Base-by-base conservation (phyloP, 768 basidiomycete genomes). In the Rossbeevera mucosa region DNA sequence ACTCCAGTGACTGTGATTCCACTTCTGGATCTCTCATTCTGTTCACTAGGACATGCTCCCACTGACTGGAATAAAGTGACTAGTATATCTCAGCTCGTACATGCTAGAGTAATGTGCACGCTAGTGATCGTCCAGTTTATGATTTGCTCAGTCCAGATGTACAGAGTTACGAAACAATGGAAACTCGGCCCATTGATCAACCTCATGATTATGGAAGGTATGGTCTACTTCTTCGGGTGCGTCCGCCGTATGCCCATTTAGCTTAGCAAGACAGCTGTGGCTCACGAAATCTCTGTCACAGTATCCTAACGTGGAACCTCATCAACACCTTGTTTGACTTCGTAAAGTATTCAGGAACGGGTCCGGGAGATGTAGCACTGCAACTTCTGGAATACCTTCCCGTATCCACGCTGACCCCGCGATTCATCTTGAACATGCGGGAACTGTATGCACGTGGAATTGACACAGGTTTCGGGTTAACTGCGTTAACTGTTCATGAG, bases 221-320 rank as follows among this genome's bases (percentile, higher is more conserved):
- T 40, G 18, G 0, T 13, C 13, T 40, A 40, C 20, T 40, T 40
- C 1, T 20, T 40, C 12, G 38, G 2, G 38, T 40, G 3, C 12
- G 38, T 38, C n/a, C 18, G n/a, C n/a, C 8, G 7, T 38, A 4
- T 38, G 36, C 18, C 36, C 18, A 4, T 36, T 33, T 0, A 18
- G n/a, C 0, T 0, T 9, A 8, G 33, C 31, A 33, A 14, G 31
- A 33, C 13, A 4, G n/a, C 0, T 12, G n/a, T 16, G 33, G 0
- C 33, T 36, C 8, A 36, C n/a, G 9, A 16, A 2, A n/a, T 36
- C n/a, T 16, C 16, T 21, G 40, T 31, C 14, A 6, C 12, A 31
- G 30, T 16, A 16, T 31, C 30, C 30, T 31, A 14, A 31, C 6
- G 14, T 31, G 30, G 30, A 31, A 16, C 14, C 30, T 31, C 30